These are phyloP conservation scores for Rubia yunnanensis DNA, from an alignment of 257 asterid genomes.

Conservation along the genomic window DNA sequence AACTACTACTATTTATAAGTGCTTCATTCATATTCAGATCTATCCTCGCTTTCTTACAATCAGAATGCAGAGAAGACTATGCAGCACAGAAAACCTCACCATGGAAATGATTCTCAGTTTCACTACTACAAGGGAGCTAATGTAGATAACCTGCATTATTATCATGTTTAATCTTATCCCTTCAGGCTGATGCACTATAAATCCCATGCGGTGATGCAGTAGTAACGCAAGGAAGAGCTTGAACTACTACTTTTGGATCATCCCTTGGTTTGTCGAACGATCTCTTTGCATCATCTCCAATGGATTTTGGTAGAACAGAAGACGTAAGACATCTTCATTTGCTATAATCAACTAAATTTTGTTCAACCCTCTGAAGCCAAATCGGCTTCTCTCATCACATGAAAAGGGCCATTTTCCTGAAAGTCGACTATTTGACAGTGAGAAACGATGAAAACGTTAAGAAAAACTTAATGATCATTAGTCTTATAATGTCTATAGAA, in stretches of 20 bases:
- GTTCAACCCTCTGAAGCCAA: constrained; percentile 8
- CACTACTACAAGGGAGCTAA: constrained; percentile 7
- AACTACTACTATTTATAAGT: too few relatives aligned
- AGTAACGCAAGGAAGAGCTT: constrained; percentile 29
- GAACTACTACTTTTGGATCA: constrained; percentile 15
- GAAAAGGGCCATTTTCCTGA: not conserved
- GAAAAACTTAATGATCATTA: not conserved
- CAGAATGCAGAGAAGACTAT: constrained; percentile 19
- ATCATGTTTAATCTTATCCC: not conserved
- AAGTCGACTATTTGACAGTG: constrained; percentile 3
- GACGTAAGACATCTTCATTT: not conserved
- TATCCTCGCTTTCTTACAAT: constrained; percentile 13
- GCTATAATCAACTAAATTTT: not conserved
- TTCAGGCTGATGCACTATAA: not conserved
- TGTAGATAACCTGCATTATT: not conserved
- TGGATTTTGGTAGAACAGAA: too few relatives aligned
- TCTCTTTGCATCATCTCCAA: constrained; percentile 10
- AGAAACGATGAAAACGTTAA: not conserved
- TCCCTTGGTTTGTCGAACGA: constrained; percentile 7
- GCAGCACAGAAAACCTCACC: constrained; percentile 8
- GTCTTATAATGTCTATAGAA: too few relatives aligned
- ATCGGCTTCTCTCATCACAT: constrained; percentile 12
- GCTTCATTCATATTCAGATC: constrained; percentile 42
- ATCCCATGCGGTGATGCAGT: not conserved
- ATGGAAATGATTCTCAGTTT: constrained; percentile 1